Conservation (phyloP, 805 yeast species). For the Nakazawaea wickerhamii region DNA sequence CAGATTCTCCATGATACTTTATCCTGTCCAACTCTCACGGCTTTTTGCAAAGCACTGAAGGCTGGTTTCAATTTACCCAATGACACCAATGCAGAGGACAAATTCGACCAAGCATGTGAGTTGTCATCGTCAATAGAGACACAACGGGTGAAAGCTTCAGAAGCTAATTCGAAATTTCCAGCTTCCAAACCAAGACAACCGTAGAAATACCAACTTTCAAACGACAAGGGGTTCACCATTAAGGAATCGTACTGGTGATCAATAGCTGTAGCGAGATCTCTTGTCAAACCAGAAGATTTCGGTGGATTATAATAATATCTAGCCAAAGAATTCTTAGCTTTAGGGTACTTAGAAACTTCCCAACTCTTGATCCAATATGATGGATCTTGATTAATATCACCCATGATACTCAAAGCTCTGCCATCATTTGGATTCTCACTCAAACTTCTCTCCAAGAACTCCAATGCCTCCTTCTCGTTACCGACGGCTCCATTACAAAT, state of each 20-base stretch:
- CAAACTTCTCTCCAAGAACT: slow-evolving; percentile 50
- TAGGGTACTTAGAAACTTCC: slow-evolving; percentile 75
- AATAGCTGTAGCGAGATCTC: slow-evolving; percentile 50
- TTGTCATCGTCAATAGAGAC: slow-evolving; percentile 78
- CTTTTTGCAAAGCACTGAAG: slow-evolving; percentile 76
- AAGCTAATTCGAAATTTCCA: slow-evolving; percentile 65
- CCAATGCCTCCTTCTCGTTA: slow-evolving; percentile 59
- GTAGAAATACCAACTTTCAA: slow-evolving; percentile 85
- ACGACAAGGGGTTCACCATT: slow-evolving; percentile 63
- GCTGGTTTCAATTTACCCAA: slow-evolving; percentile 70
- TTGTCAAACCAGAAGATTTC: slow-evolving; percentile 39
- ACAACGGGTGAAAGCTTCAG: slow-evolving; percentile 90
- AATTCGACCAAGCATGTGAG: slow-evolving; percentile 85
- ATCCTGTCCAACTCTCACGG: slow-evolving; percentile 62
- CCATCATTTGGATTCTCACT: slow-evolving; percentile 65
- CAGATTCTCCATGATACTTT: slow-evolving; percentile 83
- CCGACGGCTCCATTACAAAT: slow-evolving; percentile 86
- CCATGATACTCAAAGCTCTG: slow-evolving; percentile 75
- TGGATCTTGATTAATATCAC: slow-evolving; percentile 80
- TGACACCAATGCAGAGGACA: slow-evolving; percentile 72
- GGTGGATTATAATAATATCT: slow-evolving; percentile 69
- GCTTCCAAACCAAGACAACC: slow-evolving; percentile 86
- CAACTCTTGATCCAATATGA: slow-evolving; percentile 78
- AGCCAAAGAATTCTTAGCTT: slow-evolving; percentile 82
- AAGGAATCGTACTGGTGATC: slow-evolving; percentile 71